These are phyloP conservation scores for Ganoderma multipileum DNA, from an alignment of 1,284 basidiomycete genomes.

Conservation along the genomic window DNA sequence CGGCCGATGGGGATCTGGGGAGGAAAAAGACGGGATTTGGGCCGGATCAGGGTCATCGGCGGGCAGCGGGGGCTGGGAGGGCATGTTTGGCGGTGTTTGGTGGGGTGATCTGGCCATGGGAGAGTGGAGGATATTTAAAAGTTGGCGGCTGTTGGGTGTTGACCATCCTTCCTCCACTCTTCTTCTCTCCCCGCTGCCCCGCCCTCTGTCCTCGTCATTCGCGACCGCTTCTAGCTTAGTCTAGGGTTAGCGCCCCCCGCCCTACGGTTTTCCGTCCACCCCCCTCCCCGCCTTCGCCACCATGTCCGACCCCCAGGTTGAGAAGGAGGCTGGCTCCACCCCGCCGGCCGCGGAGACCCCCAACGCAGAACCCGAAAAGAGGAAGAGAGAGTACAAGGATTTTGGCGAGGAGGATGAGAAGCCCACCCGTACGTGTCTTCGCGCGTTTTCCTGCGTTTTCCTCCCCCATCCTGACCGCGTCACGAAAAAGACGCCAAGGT, in stretches of 20 bases:
- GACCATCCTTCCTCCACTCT: constrained; percentile 36
- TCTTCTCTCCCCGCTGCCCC: constrained; percentile 31
- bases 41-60: constrained; percentile 28
- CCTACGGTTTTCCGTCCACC: constrained; percentile 30
- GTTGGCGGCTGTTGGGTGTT: constrained; percentile 31
- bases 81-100: constrained; percentile 26
- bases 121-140: constrained; percentile 31
- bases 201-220: constrained; percentile 27
- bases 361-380: constrained; percentile 54
- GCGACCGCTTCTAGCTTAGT: constrained; percentile 32
- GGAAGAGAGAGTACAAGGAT: constrained; percentile 92
- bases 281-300: constrained; percentile 22
- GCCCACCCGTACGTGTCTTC: constrained; percentile 67
- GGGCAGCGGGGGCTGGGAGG: constrained; percentile 22
- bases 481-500: constrained; percentile 75
- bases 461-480: constrained; percentile 2
- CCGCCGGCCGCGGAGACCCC: constrained; percentile 35
- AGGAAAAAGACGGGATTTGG: constrained; percentile 20
- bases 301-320: constrained; percentile 41
- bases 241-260: constrained; percentile 37
- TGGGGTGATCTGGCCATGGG: constrained; percentile 20
- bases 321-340: constrained; percentile 43
- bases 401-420: constrained; percentile 75
- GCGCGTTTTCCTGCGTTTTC: constrained; percentile 9
- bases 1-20: constrained; percentile 26